Base-by-base conservation (phyloP, 371 early-diverging fungal genomes). In the Dichotomocladium elegans region DNA sequence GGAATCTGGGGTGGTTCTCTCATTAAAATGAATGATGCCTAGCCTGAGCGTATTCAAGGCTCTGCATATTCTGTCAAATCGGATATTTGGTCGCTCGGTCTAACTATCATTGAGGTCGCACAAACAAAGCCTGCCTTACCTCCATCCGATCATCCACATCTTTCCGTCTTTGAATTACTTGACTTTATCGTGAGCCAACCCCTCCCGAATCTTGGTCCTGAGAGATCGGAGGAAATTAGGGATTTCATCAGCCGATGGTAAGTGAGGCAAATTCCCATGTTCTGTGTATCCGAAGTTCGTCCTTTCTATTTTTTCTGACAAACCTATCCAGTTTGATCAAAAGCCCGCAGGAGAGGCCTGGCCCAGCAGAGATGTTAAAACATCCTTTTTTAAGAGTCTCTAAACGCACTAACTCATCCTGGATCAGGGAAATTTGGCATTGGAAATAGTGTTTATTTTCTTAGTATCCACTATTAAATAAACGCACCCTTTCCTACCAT, bases 21-120 rank as follows among this genome's bases (percentile, higher is more conserved):
- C 19, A 47, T 28, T 42, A 50, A 43, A 63, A 15, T n/a, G n/a
- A 17, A 35, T 47, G 3, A n/a, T 9, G 17, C 9, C 68, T 82
- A 81, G 84, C 99, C 99, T 50, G 99, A 98, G 63, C 87, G 99
- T 26, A 97, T 98, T 55, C 88, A 91, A 64, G 96, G 95, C 31
- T 85, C 79, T 45, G 80, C 82, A 26, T 96, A 97, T 64, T 83
- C 93, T 3, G 90, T 93, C 11, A 89, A 87, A 51, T 90, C 91
- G 14, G 98, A 98, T 66, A 87, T 95, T 14, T 98, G 99, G 99
- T 91, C 92, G 6, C 68, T 98, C 30, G 96, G 96, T 1, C 70
- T 97, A 53, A 90, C 96, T 4, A 75, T 97, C 44, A 85, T 95
- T 48, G 99, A 98, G 70, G 81, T 95, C 8, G 95, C 95, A 3